These are phyloP conservation scores for Deakozyma indianensis DNA, from an alignment of 805 yeast genomes.

Conservation along the genomic window DNA sequence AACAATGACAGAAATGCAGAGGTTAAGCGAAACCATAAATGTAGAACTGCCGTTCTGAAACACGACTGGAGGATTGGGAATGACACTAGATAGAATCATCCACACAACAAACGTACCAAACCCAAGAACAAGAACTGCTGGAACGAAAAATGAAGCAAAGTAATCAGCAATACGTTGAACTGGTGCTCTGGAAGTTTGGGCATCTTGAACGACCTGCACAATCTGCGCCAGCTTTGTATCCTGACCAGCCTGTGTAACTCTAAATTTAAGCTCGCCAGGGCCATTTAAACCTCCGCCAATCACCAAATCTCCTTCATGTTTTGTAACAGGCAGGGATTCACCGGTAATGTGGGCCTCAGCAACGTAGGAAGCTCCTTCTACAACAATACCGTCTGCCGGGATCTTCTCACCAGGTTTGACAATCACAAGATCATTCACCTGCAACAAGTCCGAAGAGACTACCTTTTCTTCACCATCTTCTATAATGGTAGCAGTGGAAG, in stretches of 20 bases:
- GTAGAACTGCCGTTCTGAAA: slow-evolving; percentile 39
- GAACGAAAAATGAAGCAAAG: slow-evolving; percentile 77
- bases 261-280: slow-evolving; percentile 51
- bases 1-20: slow-evolving; percentile 83
- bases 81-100: slow-evolving; percentile 29
- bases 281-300: slow-evolving; percentile 91
- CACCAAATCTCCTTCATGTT: slow-evolving; percentile 43
- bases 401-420: slow-evolving; percentile 76
- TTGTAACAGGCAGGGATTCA: slow-evolving; percentile 66
- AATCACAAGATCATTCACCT: slow-evolving; percentile 60
- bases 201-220: slow-evolving; percentile 71
- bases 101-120: slow-evolving; percentile 52
- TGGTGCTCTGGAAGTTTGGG: slow-evolving; percentile 82
- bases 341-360: slow-evolving; percentile 91
- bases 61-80: slow-evolving; percentile 31
- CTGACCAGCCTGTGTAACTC: slow-evolving; percentile 59
- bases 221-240: slow-evolving; percentile 81
- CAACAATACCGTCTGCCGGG: slow-evolving; percentile 81
- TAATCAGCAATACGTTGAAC: slow-evolving; percentile 80
- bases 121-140: slow-evolving; percentile 50
- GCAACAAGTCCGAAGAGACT: slow-evolving; percentile 66
- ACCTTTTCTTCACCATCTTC: slow-evolving; percentile 26
- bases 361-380: slow-evolving; percentile 66
- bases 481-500: slow-evolving; percentile 57
- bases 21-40: slow-evolving; percentile 53